These are phyloP conservation scores for Heterobasidion occidentale DNA, from an alignment of 1,284 basidiomycete genomes.

Conservation along the genomic window DNA sequence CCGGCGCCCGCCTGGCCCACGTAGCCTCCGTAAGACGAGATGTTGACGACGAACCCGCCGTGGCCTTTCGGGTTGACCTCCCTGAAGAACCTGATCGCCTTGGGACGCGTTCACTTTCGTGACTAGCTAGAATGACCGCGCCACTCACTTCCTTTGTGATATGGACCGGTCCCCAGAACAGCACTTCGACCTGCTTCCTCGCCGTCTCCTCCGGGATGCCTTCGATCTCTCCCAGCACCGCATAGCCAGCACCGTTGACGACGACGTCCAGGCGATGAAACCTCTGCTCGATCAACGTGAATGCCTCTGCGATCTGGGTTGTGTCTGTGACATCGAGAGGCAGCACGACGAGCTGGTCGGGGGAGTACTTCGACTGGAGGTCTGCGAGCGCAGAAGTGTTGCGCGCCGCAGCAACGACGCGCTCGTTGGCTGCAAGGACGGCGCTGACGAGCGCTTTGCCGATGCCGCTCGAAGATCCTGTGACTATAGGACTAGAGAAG, in stretches of 20 bases:
- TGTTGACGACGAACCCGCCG: slow-evolving; percentile 25
- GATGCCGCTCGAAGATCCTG: background rate
- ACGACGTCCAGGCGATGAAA: background rate
- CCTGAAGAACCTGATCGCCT: slow-evolving; percentile 22
- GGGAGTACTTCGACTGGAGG: background rate
- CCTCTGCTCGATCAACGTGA: background rate
- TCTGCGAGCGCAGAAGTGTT: background rate
- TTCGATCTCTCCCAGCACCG: slow-evolving; percentile 8
- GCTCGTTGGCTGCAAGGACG: background rate
- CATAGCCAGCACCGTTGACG: background rate
- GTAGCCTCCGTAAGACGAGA: slow-evolving; percentile 24
- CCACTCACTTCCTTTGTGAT: slow-evolving; percentile 14
- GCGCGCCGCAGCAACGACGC: background rate
- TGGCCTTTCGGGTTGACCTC: slow-evolving; percentile 19
- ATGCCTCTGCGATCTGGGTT: background rate
- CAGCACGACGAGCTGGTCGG: background rate
- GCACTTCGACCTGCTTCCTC: slow-evolving; percentile 14
- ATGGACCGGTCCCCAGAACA: slow-evolving; percentile 19
- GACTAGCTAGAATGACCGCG: background rate
- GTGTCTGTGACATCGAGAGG: background rate
- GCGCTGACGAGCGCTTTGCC: background rate
- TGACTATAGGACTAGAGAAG: background rate
- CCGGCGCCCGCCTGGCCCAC: slow-evolving; percentile 19
- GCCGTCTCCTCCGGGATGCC: slow-evolving; percentile 15
- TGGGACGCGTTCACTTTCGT: background rate